Conservation (phyloP, 129 eudicot genomes). For the Flaveria bidentis region DNA sequence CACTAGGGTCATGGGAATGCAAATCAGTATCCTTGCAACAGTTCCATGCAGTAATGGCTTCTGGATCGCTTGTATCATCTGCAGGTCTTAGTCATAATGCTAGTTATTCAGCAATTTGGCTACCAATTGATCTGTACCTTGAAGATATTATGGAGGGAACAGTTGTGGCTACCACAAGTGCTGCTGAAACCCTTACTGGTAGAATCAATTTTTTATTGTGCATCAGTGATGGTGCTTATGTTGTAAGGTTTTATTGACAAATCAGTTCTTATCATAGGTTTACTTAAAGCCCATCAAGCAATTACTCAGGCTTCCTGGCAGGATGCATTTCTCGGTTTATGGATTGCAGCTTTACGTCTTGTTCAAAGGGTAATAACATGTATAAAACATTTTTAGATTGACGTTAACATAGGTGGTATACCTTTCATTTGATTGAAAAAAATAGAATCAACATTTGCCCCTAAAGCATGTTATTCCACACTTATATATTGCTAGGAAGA, state of each 20-base stretch:
- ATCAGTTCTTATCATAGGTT: slow-evolving; percentile 47
- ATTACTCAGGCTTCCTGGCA: slow-evolving; percentile 83
- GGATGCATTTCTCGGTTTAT: slow-evolving; percentile 85
- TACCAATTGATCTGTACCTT: slow-evolving; percentile 80
- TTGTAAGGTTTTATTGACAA: slow-evolving; percentile 23
- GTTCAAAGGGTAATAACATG: slow-evolving; percentile 78
- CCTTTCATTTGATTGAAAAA: background rate
- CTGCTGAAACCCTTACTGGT: slow-evolving; percentile 87
- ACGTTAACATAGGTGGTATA: background rate
- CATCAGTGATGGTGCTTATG: background rate
- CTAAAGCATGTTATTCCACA: slow-evolving; percentile 14
- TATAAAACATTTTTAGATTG: background rate
- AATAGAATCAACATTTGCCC: background rate
- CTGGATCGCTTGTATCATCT: slow-evolving; percentile 69
- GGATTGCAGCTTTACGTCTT: slow-evolving; percentile 92
- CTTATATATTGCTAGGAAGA: slow-evolving; percentile 58
- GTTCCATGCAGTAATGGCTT: slow-evolving; percentile 74
- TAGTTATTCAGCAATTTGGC: slow-evolving; percentile 68
- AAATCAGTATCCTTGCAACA: slow-evolving; percentile 59
- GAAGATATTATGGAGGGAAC: slow-evolving; percentile 90
- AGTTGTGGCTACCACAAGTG: slow-evolving; percentile 79
- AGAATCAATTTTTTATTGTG: slow-evolving; percentile 10
- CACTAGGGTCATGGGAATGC: slow-evolving; percentile 47
- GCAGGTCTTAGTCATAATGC: slow-evolving; percentile 62
- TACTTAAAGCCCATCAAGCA: slow-evolving; percentile 83